These are phyloP conservation scores for Penicillium silybi DNA, from an alignment of 495 filamentous ascomycete species.

Conservation along the genomic window DNA sequence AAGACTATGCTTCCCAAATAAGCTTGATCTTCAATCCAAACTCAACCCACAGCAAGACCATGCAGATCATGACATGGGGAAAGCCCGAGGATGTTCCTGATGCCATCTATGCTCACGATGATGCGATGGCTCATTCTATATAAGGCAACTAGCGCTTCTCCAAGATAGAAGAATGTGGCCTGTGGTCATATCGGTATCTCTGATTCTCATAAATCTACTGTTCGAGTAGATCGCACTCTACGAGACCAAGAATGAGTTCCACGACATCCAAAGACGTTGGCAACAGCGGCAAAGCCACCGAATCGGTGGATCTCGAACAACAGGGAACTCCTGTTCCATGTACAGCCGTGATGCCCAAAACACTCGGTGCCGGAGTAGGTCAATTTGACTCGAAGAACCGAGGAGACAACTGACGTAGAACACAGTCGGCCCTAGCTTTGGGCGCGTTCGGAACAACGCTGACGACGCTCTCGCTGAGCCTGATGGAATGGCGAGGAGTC, in stretches of 20 bases:
- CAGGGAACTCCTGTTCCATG: slow-evolving; percentile 4
- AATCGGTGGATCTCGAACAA: slow-evolving; percentile 16
- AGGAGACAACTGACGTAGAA: slow-evolving; percentile 6
- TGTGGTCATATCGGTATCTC: not conserved
- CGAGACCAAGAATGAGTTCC: slow-evolving; percentile 7
- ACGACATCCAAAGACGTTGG: slow-evolving; percentile 1
- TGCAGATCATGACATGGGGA: not conserved
- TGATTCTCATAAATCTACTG: not conserved
- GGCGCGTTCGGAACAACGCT: slow-evolving; percentile 50
- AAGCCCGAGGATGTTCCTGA: not conserved
- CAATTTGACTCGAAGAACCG: not conserved
- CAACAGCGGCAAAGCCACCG: slow-evolving; percentile 3
- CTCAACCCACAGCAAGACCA: not conserved
- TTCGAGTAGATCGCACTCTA: not conserved
- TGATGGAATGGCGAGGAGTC: slow-evolving; percentile 49
- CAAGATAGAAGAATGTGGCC: not conserved
- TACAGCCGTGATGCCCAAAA: slow-evolving; percentile 8
- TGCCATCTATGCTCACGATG: not conserved
- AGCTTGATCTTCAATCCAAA: too few relatives aligned
- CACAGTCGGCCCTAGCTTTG: slow-evolving; percentile 42
- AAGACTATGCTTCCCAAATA: not conserved
- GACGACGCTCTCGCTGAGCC: slow-evolving; percentile 43
- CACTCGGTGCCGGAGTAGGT: slow-evolving; percentile 26
- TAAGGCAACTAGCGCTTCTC: not conserved
- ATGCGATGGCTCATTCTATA: not conserved